These are phyloP conservation scores for Aspergillus melleus DNA, from an alignment of 2,329 filamentous ascomycete species.

Conservation along the genomic window DNA sequence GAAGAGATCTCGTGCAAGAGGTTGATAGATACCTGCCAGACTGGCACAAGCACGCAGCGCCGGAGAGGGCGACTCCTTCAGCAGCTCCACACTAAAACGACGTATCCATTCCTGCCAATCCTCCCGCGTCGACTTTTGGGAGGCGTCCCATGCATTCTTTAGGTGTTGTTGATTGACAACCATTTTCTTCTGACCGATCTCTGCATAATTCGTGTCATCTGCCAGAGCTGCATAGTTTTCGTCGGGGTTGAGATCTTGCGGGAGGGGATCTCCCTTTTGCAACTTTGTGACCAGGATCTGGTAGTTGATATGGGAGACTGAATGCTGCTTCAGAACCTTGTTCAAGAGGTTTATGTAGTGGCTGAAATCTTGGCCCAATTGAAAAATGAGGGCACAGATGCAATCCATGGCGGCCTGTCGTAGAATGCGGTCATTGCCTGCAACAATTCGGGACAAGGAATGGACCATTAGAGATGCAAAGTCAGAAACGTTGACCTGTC, in stretches of 20 bases:
- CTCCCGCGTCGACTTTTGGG: conserved; percentile 93
- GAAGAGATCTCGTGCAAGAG: conserved; percentile 89
- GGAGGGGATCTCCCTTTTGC: conserved; percentile 91
- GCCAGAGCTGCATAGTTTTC: conserved; percentile 73
- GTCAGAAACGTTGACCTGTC: conserved; percentile 95
- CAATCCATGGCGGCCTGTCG: conserved; percentile 87
- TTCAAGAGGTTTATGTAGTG: conserved; percentile 94
- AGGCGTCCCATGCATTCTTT: conserved; percentile 95
- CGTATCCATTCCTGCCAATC: conserved; percentile 99
- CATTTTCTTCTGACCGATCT: conserved; percentile 87
- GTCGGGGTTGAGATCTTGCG: conserved; percentile 88
- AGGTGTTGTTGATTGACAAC: conserved; percentile 97
- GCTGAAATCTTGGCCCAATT: conserved; percentile 90
- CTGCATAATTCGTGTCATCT: conserved; percentile 78
- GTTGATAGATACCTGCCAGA: conserved; percentile 85
- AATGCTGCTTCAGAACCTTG: conserved; percentile 75
- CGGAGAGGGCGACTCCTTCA: conserved; percentile 95
- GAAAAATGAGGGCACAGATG: conserved; percentile 90
- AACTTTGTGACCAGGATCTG: conserved; percentile 89
- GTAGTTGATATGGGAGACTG: conserved; percentile 87
- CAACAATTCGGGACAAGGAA: conserved; percentile 79
- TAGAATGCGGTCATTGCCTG: conserved; percentile 69
- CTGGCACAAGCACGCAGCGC: conserved; percentile 90
- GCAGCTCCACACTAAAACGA: conserved; percentile 88
- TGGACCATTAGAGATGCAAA: conserved; percentile 97